Evolutionary conservation across 106 monocot species (phyloP).

Genomic region (Agapanthus africanus): DNA sequence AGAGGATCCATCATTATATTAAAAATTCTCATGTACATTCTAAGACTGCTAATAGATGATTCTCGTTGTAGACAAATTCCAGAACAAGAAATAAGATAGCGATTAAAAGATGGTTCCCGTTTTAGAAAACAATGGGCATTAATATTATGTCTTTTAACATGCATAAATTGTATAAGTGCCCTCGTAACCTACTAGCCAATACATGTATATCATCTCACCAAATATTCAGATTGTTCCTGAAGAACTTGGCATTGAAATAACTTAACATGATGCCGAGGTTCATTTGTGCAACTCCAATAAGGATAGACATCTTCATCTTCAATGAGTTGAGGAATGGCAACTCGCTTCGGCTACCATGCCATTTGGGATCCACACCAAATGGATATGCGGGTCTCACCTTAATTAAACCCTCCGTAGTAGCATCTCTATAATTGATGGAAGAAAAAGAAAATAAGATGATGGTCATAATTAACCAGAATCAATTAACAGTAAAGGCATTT

Average conservation of each 20-base stretch:
- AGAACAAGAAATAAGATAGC: not conserved
- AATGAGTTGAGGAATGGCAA: conserved; percentile 95
- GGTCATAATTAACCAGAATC: no score
- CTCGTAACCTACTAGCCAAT: not conserved
- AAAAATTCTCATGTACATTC: no score
- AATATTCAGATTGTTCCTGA: conserved; percentile 63
- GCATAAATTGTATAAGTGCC: not conserved
- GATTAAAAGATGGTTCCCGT: no score
- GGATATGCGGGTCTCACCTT: conserved; percentile 74
- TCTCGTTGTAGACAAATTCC: not conserved
- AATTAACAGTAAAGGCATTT: not conserved
- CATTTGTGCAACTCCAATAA: conserved; percentile 97
- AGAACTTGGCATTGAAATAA: conserved; percentile 91
- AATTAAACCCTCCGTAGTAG: conserved; percentile 60
- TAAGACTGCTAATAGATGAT: no score
- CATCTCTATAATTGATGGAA: conserved; percentile 56
- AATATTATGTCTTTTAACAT: not conserved
- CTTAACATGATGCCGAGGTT: conserved; percentile 90
- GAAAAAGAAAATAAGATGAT: not conserved
- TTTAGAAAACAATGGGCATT: no score
- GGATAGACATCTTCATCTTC: conserved; percentile 99
- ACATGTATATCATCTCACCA: conserved; percentile 37
- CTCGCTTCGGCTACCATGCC: conserved; percentile 94
- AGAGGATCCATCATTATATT: not conserved
- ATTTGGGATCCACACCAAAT: conserved; percentile 92